These are phyloP conservation scores for Lenwebbia sp. DNA, from an alignment of 345 rosid species.

Conservation along the genomic window DNA sequence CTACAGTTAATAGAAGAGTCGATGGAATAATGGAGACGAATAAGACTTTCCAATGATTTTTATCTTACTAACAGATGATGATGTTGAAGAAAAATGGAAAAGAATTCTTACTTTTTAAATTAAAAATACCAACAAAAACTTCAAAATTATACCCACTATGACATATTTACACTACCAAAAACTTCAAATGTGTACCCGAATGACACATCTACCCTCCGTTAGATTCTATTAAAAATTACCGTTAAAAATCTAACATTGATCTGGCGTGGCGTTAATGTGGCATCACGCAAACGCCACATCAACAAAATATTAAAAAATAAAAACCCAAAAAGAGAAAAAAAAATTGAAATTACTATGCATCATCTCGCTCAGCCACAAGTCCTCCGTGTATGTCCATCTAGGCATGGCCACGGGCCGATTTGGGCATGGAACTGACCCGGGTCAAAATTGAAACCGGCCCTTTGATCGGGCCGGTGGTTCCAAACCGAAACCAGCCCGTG, in stretches of 20 bases:
- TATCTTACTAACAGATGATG: not conserved
- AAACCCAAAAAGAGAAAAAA: too few relatives aligned
- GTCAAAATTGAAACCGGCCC: too few relatives aligned
- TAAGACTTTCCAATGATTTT: accelerated
- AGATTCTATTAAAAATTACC: too few relatives aligned
- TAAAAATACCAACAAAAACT: too few relatives aligned
- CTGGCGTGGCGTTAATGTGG: not conserved
- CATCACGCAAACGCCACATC: not conserved
- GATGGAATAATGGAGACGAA: not conserved
- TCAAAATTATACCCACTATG: too few relatives aligned
- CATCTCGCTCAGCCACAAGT: not conserved
- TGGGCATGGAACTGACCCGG: too few relatives aligned
- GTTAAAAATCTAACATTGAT: not conserved
- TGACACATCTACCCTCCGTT: not conserved
- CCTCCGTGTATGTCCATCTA: too few relatives aligned
- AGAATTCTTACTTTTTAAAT: not conserved
- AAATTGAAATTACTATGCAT: not conserved
- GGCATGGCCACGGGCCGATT: too few relatives aligned
- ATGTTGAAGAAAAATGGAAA: not conserved
- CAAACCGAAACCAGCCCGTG: too few relatives aligned
- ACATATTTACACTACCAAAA: too few relatives aligned
- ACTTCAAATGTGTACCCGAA: not conserved
- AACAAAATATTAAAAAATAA: too few relatives aligned
- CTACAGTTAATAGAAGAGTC: not conserved
- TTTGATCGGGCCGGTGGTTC: too few relatives aligned